Conservation (phyloP, 2,329 filamentous ascomycete species). For the Talaromyces islandicus region DNA sequence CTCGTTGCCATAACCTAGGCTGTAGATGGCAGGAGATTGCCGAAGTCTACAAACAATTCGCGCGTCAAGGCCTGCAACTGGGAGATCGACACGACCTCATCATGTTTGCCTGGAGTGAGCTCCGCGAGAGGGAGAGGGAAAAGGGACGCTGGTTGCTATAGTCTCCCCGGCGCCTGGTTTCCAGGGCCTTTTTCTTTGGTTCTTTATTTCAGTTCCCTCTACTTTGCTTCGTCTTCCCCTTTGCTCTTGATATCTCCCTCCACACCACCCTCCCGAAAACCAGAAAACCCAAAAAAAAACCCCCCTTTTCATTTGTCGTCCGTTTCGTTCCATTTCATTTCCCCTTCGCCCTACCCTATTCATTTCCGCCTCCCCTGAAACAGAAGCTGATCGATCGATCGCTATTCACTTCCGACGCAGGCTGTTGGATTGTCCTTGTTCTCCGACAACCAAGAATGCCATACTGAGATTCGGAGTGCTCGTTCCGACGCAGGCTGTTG, state of each 20-base stretch:
- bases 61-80: not conserved
- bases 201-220: not conserved
- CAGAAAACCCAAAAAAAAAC: not conserved
- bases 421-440: no score
- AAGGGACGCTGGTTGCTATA: conserved; percentile 6
- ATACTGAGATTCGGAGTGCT: not conserved
- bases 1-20: conserved; percentile 4
- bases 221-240: no score
- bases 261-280: not conserved
- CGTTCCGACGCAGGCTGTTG: not conserved
- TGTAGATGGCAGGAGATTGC: conserved; percentile 10
- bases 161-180: not conserved
- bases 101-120: conserved; percentile 11
- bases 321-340: not conserved
- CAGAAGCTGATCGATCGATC: not conserved
- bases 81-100: not conserved
- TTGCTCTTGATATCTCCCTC: conserved; percentile 2
- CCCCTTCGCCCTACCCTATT: not conserved
- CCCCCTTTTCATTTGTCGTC: no score
- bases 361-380: not conserved
- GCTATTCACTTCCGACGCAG: no score
- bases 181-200: not conserved
- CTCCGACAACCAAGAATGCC: no score
- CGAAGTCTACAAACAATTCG: conserved; percentile 2
- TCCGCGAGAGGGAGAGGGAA: conserved; percentile 10